Evolutionary conservation across 306 rosid species (phyloP).

Genomic region (Spatholobus suberectus): DNA sequence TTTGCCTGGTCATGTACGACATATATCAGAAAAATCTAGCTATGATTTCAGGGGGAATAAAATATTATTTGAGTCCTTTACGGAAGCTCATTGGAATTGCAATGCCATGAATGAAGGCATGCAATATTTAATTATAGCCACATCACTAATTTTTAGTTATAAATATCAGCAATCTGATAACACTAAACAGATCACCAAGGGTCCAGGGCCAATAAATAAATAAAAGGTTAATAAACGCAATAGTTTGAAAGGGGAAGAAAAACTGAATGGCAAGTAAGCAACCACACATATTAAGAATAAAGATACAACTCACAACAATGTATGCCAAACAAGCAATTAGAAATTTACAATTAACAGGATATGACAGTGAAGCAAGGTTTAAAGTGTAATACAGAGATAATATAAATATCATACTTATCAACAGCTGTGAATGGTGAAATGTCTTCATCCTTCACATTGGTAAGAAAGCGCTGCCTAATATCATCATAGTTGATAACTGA

Average conservation of each 20-base stretch:
- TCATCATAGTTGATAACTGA: constrained; percentile 84
- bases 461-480: constrained; percentile 73
- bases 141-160: background rate
- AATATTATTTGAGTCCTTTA: background rate
- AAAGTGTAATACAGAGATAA: background rate
- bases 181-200: background rate
- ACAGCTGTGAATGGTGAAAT: constrained; percentile 97
- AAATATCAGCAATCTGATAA: constrained; percentile 13
- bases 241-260: constrained; percentile 7
- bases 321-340: constrained; percentile 19
- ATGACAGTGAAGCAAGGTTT: background rate
- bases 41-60: background rate
- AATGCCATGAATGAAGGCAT: constrained; percentile 12
- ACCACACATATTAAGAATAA: background rate
- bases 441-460: constrained; percentile 89
- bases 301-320: constrained; percentile 1
- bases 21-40: constrained; percentile 25
- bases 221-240: background rate
- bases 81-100: background rate
- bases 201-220: background rate
- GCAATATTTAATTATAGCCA: background rate
- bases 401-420: constrained; percentile 71
- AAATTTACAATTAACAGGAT: constrained; percentile 18
- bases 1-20: background rate
- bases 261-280: constrained; percentile 23